Evolutionary conservation across 306 rosid genomes (phyloP), one percentile per base, ranked within the genome.

Genomic region (Malus sylvestris): DNA sequence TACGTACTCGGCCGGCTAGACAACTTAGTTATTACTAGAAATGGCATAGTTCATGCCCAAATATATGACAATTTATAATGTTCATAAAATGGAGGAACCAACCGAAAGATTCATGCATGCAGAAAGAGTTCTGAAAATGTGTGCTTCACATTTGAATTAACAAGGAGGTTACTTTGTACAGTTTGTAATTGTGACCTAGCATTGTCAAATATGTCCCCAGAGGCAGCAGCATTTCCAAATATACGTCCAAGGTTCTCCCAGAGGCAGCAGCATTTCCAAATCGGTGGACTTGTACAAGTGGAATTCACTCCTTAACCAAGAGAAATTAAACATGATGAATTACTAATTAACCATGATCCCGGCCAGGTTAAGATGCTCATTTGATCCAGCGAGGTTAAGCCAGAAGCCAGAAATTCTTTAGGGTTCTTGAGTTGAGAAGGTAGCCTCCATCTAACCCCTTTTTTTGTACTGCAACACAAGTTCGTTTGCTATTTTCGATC

Each of bases 391-490:
- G 55, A 49, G 75, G 12, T 80, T 62, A 90, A 32, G 98, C 98
- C 71, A 93, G 78, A 61, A 93, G 90, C 98, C 98, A 90, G 92
- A 93, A 93, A 64, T 90, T 90, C 72, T 76, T 87, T 29, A 86
- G 91, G 29, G 93, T 90, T 87, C 87, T 93, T 25, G 96, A 80
- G 59, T 87, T 89, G 82, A 93, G 88, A 80, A 93, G 89, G 81
- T 71, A 90, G 52, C 97, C 97, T 69, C 84, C 94, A 71, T 83
- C 83, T 67, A 84, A 91, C 38, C 89, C 87, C 80, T 90, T 93
- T 68, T 86, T 93, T 78, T 89, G 94, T 2, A 93, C 96, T 2
- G 81, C 92, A 78, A 93, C 93, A 78, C 96, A 93, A 25, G 84
- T 86, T 86, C 94, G 86, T 4, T 82, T 67, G 75, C 93, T 85